A percentile compares a stretch with the other conserved stretches of the same genome.
phyloP scores from a whole-genome alignment of 2,329 filamentous ascomycete genomes.

The Cryphonectria naterciae region DNA sequence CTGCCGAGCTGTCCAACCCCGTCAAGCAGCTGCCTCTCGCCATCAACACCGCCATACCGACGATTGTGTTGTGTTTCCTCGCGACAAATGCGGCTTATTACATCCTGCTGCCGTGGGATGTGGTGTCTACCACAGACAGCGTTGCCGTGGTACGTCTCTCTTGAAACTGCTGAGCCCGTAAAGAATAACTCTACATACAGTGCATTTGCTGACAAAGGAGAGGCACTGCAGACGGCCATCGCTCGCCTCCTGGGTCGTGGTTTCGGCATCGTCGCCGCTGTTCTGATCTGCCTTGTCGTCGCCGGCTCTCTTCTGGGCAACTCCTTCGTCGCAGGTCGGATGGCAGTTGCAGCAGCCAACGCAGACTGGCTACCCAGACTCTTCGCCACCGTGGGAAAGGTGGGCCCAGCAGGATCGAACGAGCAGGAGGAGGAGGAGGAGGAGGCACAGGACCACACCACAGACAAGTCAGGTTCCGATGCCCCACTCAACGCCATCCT shows the following conservation, averaged over 20 bases:
- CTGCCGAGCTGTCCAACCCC: slow-evolving; percentile 55
- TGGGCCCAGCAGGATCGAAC: slow-evolving; percentile 39
- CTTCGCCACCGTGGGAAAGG: slow-evolving; percentile 49
- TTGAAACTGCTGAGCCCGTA: neutral
- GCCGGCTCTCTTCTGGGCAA: slow-evolving; percentile 66
- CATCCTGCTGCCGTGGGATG: slow-evolving; percentile 62
- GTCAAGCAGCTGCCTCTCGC: slow-evolving; percentile 61
- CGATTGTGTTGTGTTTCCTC: slow-evolving; percentile 63
- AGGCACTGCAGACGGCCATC: slow-evolving; percentile 53
- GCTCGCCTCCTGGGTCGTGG: slow-evolving; percentile 56
- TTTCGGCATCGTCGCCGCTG: slow-evolving; percentile 57
- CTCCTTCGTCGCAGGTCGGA: slow-evolving; percentile 64
- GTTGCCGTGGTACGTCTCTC: slow-evolving; percentile 61
- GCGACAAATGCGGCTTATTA: slow-evolving; percentile 66
- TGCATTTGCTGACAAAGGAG: neutral
- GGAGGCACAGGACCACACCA: neutral
- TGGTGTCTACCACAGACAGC: slow-evolving; percentile 62
- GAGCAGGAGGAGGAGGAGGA: slow-evolving; percentile 22
- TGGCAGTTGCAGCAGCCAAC: slow-evolving; percentile 62
- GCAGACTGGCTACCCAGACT: slow-evolving; percentile 53
- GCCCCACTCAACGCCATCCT: slow-evolving; percentile 59
- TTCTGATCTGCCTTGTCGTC: slow-evolving; percentile 63
- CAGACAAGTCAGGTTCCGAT: slow-evolving; percentile 42
- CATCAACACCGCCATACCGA: slow-evolving; percentile 64
- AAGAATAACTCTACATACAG: too few relatives aligned